Evolutionary conservation across 2,329 filamentous ascomycete genomes (phyloP).

Genomic region (Claviceps capensis): DNA sequence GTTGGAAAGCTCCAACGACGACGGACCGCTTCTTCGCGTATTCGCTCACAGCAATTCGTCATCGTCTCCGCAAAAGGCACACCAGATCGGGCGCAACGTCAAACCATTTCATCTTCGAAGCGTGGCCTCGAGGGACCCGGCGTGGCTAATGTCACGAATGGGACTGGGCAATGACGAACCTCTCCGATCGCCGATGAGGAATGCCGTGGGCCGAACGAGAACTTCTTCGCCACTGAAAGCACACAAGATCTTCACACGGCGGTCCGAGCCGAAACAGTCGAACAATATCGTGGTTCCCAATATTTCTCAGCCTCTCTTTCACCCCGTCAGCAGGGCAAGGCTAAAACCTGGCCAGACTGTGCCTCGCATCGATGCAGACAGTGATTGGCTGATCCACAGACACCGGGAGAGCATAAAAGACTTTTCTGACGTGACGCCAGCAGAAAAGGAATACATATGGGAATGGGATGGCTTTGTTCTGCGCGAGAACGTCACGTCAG

Average conservation of each 20-base stretch:
- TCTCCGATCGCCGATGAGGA: constrained; percentile 12
- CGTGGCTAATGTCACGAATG: constrained; percentile 30
- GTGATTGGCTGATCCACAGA: constrained; percentile 43
- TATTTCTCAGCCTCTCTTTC: constrained; percentile 39
- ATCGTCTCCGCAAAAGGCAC: constrained; percentile 21
- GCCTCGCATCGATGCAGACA: constrained; percentile 29
- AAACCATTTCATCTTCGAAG: constrained; percentile 32
- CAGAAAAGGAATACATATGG: constrained; percentile 44
- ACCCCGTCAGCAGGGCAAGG: constrained; percentile 40
- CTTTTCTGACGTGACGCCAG: constrained; percentile 38
- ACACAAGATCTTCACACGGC: constrained; percentile 6
- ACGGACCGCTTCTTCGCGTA: constrained; percentile 26
- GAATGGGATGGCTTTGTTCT: constrained; percentile 45
- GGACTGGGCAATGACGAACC: constrained; percentile 20
- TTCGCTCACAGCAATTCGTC: constrained; percentile 16
- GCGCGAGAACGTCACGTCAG: constrained; percentile 34
- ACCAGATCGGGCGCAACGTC: constrained; percentile 28
- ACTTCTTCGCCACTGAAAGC: constrained; percentile 13
- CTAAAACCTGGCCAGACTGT: constrained; percentile 36
- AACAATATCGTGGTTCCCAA: constrained; percentile 30
- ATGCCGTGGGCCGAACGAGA: constrained; percentile 10
- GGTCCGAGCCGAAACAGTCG: constrained; percentile 8
- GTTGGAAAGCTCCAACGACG: constrained; percentile 21
- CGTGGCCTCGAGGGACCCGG: constrained; percentile 30
- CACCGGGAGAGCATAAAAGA: constrained; percentile 44